A percentile compares a stretch with the other conserved stretches of the same genome.
These are phyloP conservation scores for Fusarium dlaminii DNA, from an alignment of 2,329 filamentous ascomycete species.

Conservation along the genomic window DNA sequence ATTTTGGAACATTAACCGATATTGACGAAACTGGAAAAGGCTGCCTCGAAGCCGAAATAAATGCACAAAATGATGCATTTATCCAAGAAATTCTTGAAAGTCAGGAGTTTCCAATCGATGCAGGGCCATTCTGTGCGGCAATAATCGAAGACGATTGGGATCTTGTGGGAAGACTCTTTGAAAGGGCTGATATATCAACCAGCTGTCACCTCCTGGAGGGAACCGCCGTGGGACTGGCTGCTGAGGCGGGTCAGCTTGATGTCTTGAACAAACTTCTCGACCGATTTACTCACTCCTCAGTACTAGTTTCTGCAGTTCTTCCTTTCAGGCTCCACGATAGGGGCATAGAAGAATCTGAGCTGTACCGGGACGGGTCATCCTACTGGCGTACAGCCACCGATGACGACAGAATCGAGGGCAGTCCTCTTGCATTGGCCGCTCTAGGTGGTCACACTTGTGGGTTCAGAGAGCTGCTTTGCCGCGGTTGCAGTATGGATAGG, in stretches of 20 bases:
- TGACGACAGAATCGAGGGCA: neutral
- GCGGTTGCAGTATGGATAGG: neutral
- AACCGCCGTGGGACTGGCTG: neutral
- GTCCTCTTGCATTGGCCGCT: neutral
- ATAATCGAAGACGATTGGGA: rapidly evolving
- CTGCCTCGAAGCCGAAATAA: neutral
- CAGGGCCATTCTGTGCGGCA: neutral
- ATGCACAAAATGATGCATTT: rapidly evolving
- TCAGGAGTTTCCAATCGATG: neutral
- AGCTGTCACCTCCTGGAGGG: rapidly evolving
- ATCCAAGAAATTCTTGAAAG: neutral
- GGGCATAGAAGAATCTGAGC: no score
- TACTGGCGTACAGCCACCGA: neutral
- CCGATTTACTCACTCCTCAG: neutral
- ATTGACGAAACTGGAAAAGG: rapidly evolving
- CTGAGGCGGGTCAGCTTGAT: rapidly evolving
- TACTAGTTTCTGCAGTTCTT: rapidly evolving
- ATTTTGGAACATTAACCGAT: rapidly evolving
- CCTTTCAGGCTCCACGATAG: no score
- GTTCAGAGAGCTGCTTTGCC: neutral
- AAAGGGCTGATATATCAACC: rapidly evolving
- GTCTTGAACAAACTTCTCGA: neutral
- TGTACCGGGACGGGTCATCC: no score
- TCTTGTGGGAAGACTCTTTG: neutral
- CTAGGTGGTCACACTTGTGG: neutral